Percentiles rank a stretch among this genome's conserved stretches.
Evolutionary conservation across 2,329 filamentous ascomycete genomes (phyloP).

Genomic region (Aspergillus sp.): DNA sequence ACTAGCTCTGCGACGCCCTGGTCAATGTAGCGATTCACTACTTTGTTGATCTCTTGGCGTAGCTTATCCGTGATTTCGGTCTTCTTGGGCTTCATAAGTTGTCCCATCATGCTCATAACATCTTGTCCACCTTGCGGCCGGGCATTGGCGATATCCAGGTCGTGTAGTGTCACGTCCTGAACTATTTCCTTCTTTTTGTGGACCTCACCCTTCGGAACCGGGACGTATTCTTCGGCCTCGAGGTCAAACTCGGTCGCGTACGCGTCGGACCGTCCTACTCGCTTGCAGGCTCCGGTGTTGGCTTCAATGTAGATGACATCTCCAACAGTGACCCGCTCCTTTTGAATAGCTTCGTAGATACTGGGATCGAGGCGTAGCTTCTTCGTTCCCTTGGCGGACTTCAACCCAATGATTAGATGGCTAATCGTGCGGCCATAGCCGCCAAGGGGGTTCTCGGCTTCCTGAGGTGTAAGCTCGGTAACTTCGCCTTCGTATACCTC

Average conservation of each 20-base stretch:
- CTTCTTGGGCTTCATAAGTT: constrained; percentile 99
- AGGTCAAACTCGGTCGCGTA: constrained; percentile 98
- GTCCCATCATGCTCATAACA: constrained; percentile 99
- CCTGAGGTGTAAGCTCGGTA: constrained; percentile 94
- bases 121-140: constrained; percentile 96
- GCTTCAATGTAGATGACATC: constrained; percentile 99
- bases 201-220: constrained; percentile 97
- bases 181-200: constrained; percentile 99
- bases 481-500: constrained; percentile 99
- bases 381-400: constrained; percentile 96
- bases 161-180: constrained; percentile 95
- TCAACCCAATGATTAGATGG: constrained; percentile 89
- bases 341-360: constrained; percentile 99
- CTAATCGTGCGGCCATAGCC: constrained; percentile 98
- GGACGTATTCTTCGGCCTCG: constrained; percentile 98
- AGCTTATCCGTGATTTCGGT: constrained; percentile 99
- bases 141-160: constrained; percentile 93
- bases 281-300: constrained; percentile 97
- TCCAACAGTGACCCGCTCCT: constrained; percentile 92
- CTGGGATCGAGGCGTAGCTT: constrained; percentile 95
- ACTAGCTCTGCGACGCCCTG: constrained; percentile 97
- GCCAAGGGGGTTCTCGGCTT: constrained; percentile 95
- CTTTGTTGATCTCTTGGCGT: constrained; percentile 95
- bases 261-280: constrained; percentile 92
- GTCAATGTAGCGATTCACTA: constrained; percentile 98